Percentiles rank a stretch among this genome's conserved stretches.
Conservation (phyloP, 2,329 filamentous ascomycete species). For the Xylariaceae sp. region DNA sequence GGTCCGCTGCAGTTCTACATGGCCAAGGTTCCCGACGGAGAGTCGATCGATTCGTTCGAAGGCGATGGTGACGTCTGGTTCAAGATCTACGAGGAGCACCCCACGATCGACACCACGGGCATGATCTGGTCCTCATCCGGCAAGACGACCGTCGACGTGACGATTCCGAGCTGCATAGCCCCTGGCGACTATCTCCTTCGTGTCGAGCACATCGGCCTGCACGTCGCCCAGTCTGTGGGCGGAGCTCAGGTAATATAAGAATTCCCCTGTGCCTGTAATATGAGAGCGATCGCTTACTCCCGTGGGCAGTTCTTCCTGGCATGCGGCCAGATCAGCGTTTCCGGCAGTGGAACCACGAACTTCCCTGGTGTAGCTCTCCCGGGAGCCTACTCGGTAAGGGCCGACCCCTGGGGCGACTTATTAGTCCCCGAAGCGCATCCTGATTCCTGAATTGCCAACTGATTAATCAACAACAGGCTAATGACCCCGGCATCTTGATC, state of each 20-base stretch:
- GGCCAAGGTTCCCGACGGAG: slow-evolving; percentile 27
- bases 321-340: slow-evolving; percentile 31
- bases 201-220: slow-evolving; percentile 34
- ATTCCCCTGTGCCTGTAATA: not conserved
- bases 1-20: slow-evolving; percentile 31
- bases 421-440: not conserved
- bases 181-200: slow-evolving; percentile 34
- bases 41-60: slow-evolving; percentile 26
- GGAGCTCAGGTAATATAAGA: slow-evolving; percentile 28
- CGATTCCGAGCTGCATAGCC: slow-evolving; percentile 31
- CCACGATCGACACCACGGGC: slow-evolving; percentile 19
- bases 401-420: not conserved
- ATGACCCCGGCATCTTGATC: slow-evolving; percentile 28
- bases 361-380: slow-evolving; percentile 28
- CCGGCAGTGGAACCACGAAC: slow-evolving; percentile 29
- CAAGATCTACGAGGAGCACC: slow-evolving; percentile 31
- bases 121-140: slow-evolving; percentile 22
- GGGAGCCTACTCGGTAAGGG: slow-evolving; percentile 26
- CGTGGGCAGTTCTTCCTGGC: slow-evolving; percentile 29
- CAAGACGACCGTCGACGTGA: slow-evolving; percentile 24
- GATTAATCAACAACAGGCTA: slow-evolving; percentile 15
- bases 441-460: not conserved
- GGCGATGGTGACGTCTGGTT: slow-evolving; percentile 30
- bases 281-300: slow-evolving; percentile 1
- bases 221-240: slow-evolving; percentile 26